These are phyloP conservation scores for Sugiyamaella grinbergsii DNA, from an alignment of 1,139 yeast genomes.

Conservation along the genomic window DNA sequence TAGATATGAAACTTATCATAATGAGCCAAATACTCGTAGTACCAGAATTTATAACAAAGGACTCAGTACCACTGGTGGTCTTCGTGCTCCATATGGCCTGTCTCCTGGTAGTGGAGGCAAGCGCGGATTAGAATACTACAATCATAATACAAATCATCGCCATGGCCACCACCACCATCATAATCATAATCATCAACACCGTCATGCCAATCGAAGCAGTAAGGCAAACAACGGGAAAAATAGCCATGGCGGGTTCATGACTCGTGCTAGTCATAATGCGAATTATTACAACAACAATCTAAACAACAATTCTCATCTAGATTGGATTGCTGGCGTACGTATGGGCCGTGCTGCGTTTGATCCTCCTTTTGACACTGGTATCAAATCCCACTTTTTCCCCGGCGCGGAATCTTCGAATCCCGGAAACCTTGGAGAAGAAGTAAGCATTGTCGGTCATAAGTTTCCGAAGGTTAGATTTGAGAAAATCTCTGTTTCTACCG, in stretches of 20 bases:
- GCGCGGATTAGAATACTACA: slow-evolving; percentile 1
- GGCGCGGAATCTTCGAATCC: slow-evolving; percentile 52
- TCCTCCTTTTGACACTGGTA: slow-evolving; percentile 35
- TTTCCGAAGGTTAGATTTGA: slow-evolving; percentile 88
- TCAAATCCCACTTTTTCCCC: slow-evolving; percentile 31
- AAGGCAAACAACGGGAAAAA: background rate
- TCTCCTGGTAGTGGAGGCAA: slow-evolving; percentile 19
- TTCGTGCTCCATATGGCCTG: slow-evolving; percentile 3
- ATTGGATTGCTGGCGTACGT: slow-evolving; percentile 93
- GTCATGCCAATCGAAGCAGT: slow-evolving; percentile 6
- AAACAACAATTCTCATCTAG: slow-evolving; percentile 61
- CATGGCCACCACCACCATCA: slow-evolving; percentile 14
- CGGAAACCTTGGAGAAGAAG: slow-evolving; percentile 85
- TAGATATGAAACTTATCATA: slow-evolving; percentile 53
- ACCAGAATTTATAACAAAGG: slow-evolving; percentile 6
- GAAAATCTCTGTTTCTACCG: slow-evolving; percentile 83
- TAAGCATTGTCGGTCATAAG: slow-evolving; percentile 83
- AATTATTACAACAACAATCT: slow-evolving; percentile 7
- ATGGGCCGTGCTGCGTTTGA: slow-evolving; percentile 59
- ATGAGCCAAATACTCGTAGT: slow-evolving; percentile 47
- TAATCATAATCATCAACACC: slow-evolving; percentile 3
- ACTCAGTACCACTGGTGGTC: slow-evolving; percentile 6
- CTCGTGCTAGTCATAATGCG: slow-evolving; percentile 9
- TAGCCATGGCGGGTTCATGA: slow-evolving; percentile 10
- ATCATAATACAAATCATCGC: background rate